Evolutionary conservation across 208 protist species (phyloP).

Genomic region (Novymonas esmeraldas): DNA sequence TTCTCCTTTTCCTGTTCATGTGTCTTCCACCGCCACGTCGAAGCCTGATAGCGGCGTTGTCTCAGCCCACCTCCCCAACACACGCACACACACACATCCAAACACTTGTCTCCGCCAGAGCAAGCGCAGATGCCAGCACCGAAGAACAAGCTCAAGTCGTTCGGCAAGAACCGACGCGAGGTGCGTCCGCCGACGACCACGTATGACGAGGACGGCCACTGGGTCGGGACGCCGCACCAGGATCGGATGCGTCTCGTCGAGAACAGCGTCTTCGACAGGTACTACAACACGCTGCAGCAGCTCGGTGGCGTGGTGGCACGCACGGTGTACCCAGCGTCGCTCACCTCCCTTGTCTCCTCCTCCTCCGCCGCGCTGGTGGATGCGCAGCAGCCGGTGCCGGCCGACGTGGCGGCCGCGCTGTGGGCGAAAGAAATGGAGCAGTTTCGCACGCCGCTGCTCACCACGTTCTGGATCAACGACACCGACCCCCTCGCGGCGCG

Average conservation of each 20-base stretch:
- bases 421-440: conserved; percentile 69
- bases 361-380: background rate
- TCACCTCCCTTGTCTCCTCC: background rate
- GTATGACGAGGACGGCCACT: conserved; percentile 81
- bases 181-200: conserved; percentile 28
- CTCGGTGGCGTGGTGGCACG: conserved; percentile 37
- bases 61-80: background rate
- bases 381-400: background rate
- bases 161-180: conserved; percentile 73
- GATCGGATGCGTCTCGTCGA: conserved; percentile 50
- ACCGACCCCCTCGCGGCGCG: conserved; percentile 68
- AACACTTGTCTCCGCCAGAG: background rate
- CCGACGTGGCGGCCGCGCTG: conserved; percentile 10
- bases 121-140: conserved; percentile 31
- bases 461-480: conserved; percentile 88
- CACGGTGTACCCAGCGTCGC: conserved; percentile 14
- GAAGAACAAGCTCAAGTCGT: conserved; percentile 66
- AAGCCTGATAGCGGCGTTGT: background rate
- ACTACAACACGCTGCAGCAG: conserved; percentile 76
- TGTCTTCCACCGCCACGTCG: background rate
- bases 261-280: conserved; percentile 63
- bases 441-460: conserved; percentile 74
- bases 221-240: conserved; percentile 61
- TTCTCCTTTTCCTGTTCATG: background rate
- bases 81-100: background rate